Conservation (phyloP, 129 eudicot genomes). For the Deinandra increscens region DNA sequence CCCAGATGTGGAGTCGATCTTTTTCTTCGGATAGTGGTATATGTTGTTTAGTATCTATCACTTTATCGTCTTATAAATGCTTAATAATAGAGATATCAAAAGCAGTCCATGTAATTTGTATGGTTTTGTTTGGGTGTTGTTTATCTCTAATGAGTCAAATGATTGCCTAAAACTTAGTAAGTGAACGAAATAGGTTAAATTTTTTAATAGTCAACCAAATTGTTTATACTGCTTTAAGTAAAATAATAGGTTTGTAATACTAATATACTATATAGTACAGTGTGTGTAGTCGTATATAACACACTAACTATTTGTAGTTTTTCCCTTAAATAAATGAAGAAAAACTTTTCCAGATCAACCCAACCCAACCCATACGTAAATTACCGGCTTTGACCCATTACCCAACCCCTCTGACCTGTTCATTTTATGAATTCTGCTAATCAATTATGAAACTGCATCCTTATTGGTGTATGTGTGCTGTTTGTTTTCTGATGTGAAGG, state of each 20-base stretch:
- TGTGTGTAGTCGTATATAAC: not conserved
- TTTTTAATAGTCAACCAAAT: not conserved
- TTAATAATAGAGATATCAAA: not conserved
- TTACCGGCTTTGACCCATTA: not conserved
- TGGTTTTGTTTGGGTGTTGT: not conserved
- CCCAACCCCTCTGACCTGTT: not conserved
- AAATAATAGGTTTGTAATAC: not conserved
- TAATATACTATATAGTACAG: not conserved
- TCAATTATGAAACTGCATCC: constrained; percentile 5
- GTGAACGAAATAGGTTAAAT: not conserved
- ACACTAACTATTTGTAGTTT: not conserved
- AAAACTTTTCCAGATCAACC: no score
- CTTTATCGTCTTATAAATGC: not conserved
- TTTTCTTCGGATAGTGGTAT: constrained; percentile 58
- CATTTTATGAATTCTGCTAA: not conserved
- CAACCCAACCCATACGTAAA: no score
- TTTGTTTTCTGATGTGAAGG: constrained; percentile 36
- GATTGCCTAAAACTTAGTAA: not conserved
- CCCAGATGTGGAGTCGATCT: constrained; percentile 33
- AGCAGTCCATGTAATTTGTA: not conserved
- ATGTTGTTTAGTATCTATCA: not conserved
- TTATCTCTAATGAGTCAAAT: not conserved
- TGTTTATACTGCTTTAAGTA: not conserved
- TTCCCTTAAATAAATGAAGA: not conserved
- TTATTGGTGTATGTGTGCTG: not conserved